phyloP scores from a whole-genome alignment of 78 protist genomes.

The Cavenderia fasciculata region DNA sequence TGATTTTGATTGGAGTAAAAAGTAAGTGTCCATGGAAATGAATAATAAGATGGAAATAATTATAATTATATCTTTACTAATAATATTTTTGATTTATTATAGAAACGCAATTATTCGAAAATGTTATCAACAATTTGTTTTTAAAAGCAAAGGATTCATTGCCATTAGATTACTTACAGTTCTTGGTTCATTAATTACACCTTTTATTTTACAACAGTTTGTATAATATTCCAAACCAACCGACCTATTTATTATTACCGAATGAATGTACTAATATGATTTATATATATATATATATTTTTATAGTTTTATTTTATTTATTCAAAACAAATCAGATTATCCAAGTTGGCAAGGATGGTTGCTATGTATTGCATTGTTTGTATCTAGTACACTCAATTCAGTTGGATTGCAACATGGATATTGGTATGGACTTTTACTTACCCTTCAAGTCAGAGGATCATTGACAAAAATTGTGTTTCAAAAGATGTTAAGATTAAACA shows the following conservation, averaged over 20 bases:
- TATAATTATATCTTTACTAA: too few relatives aligned
- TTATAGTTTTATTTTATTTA: background rate
- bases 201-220: background rate
- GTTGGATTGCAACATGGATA: background rate
- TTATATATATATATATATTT: background rate
- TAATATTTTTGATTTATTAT: too few relatives aligned
- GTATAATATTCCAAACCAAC: too few relatives aligned
- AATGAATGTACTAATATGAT: background rate
- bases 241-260: too few relatives aligned
- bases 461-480: background rate
- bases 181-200: background rate
- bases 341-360: background rate
- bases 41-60: too few relatives aligned
- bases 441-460: background rate
- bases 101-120: background rate
- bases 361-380: background rate
- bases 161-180: background rate
- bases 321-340: background rate
- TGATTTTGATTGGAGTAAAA: background rate
- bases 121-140: background rate
- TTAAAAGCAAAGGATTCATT: background rate
- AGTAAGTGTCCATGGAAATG: too few relatives aligned
- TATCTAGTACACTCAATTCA: background rate
- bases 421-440: background rate
- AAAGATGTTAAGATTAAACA: background rate